Base-by-base conservation (phyloP, 2,329 filamentous ascomycete species). In the Cladophialophora psammophila region DNA sequence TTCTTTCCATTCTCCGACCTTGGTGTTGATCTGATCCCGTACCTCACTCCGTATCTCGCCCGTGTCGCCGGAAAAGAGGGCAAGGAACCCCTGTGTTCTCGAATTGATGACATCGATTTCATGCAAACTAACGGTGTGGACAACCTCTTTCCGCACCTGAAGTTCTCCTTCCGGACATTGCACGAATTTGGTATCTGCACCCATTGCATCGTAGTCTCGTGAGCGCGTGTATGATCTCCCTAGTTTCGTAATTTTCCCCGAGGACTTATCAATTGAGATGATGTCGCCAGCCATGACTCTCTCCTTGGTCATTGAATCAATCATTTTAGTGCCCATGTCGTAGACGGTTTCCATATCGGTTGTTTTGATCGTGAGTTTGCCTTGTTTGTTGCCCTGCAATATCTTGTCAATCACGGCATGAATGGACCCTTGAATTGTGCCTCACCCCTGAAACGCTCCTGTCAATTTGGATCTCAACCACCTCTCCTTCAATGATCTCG, bases 101-200 rank as follows among this genome's bases (percentile, higher is more conserved):
- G 94, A 97, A 83, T 99, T 99, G 85, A 99, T 99, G 70, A 99
- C 95, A 76, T 99, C 95, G 71, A 99, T 99, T 82, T 99, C 95
- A 81, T 99, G 95, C 12, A 99, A 87, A 35, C 91, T 94, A 68
- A 99, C 95, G 0, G 95, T 99, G 80, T 99, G 95, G 6, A 97
- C 91, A 1, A 97, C 93, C 81, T 99, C 95, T 79, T 96, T 95
- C 74, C 95, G 92, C 80, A 96, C 96, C 80, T 99, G 95, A 42
- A 99, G 86, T 83, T 99, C 95, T 74, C 95, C 95, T 76, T 99
- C 95, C 2, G 95, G 95, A 78, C 94, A 98, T 80, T 97, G 94
- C 48, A 99, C 88, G 79, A 98, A 99, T 80, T 97, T 98, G 73
- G 94, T 97, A 79, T 99, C 95, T 57, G 93, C 92, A 55, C 95